Conservation (phyloP, 345 rosid species). For the Combretum micranthum region DNA sequence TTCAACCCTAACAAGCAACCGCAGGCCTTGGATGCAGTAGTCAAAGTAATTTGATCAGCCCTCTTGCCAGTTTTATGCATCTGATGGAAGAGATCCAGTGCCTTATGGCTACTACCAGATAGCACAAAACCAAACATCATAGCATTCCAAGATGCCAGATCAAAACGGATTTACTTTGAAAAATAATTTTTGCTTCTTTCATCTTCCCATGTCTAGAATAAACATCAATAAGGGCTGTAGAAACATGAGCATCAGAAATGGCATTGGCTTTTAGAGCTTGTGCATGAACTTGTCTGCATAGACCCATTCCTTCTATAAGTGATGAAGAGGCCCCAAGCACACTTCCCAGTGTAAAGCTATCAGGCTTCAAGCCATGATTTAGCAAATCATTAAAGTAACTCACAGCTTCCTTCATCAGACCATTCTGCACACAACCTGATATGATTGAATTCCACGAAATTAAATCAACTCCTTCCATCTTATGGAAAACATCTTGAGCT, state of each 20-base stretch:
- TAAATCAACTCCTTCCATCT: conserved; percentile 45
- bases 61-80: conserved; percentile 38
- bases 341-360: conserved; percentile 47
- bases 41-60: conserved; percentile 40
- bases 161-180: conserved; percentile 24
- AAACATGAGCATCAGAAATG: conserved; percentile 33
- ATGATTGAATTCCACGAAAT: conserved; percentile 63
- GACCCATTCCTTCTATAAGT: conserved; percentile 29
- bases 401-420: conserved; percentile 36
- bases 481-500: conserved; percentile 26
- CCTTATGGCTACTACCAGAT: conserved; percentile 26
- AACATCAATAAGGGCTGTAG: conserved; percentile 50
- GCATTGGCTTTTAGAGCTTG: conserved; percentile 31
- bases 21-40: conserved; percentile 46
- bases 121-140: conserved; percentile 47
- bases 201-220: conserved; percentile 39
- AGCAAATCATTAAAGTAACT: conserved; percentile 32
- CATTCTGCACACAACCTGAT: conserved; percentile 29
- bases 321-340: conserved; percentile 46
- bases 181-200: conserved; percentile 44
- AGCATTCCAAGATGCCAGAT: conserved; percentile 49
- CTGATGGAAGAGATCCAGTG: conserved; percentile 32
- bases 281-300: conserved; percentile 47
- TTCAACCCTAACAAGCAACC: conserved; percentile 28
- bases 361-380: conserved; percentile 29